Conservation (phyloP, 441 rosid species). For the Populus hybrid region DNA sequence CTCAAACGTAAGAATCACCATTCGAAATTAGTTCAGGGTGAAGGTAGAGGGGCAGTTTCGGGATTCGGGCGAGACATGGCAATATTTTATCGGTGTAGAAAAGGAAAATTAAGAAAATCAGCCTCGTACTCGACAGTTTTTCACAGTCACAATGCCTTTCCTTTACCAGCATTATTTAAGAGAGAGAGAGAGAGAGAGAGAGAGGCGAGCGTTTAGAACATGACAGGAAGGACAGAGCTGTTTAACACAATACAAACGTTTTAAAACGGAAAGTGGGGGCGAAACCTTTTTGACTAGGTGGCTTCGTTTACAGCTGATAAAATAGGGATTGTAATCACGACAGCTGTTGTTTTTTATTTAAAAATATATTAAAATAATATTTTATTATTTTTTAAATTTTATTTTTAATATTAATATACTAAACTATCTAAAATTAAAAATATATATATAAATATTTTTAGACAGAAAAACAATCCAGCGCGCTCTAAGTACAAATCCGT, state of each 20-base stretch:
- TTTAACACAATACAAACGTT: constrained; percentile 37
- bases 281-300: constrained; percentile 22
- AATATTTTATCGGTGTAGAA: not conserved
- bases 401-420: no score
- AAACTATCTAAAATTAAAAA: no score
- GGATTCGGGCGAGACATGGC: not conserved
- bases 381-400: no score
- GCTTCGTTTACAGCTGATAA: constrained; percentile 36
- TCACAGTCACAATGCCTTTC: not conserved
- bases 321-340: no score
- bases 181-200: not conserved
- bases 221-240: constrained; percentile 47
- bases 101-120: constrained; percentile 19
- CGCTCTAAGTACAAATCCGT: constrained; percentile 25
- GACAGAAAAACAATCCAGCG: no score
- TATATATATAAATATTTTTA: no score
- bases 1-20: no score
- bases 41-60: constrained; percentile 12
- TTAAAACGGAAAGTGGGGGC: constrained; percentile 36
- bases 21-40: not conserved
- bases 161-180: not conserved
- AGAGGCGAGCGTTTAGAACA: constrained; percentile 42
- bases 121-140: constrained; percentile 22
- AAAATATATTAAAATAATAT: no score
- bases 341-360: no score